Evolutionary conservation across 2,329 filamentous ascomycete genomes (phyloP).

Genomic region (Raffaelea albimanens): DNA sequence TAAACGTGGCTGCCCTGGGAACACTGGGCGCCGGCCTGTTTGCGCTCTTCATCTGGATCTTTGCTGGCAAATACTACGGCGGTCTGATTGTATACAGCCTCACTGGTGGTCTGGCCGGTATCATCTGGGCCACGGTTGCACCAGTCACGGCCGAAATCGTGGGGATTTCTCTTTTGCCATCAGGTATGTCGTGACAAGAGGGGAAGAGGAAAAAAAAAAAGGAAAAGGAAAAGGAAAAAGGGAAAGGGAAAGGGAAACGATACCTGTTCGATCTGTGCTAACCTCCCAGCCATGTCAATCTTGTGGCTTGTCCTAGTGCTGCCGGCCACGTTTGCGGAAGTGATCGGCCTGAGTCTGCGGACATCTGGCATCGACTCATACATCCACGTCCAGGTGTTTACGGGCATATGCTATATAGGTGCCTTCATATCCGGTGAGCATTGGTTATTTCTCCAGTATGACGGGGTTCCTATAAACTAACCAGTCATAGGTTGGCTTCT

Average conservation of each 20-base stretch:
- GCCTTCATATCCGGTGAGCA: slow-evolving; percentile 36
- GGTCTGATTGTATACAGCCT: slow-evolving; percentile 64
- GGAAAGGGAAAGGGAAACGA: too few relatives aligned
- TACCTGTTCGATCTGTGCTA: too few relatives aligned
- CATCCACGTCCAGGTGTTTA: slow-evolving; percentile 46
- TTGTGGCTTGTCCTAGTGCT: slow-evolving; percentile 63
- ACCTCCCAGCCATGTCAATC: slow-evolving; percentile 45
- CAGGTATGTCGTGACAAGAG: slow-evolving; percentile 39
- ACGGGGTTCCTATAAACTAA: not conserved
- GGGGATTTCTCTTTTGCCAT: slow-evolving; percentile 58
- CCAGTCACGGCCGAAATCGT: slow-evolving; percentile 68
- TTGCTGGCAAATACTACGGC: slow-evolving; percentile 52
- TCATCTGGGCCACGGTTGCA: slow-evolving; percentile 59
- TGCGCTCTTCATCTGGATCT: slow-evolving; percentile 63
- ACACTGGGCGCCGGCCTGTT: slow-evolving; percentile 57
- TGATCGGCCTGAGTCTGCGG: slow-evolving; percentile 51
- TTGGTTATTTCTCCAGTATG: not conserved
- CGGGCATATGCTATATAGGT: slow-evolving; percentile 50
- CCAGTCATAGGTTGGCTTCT: slow-evolving; percentile 27
- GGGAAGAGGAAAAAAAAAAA: too few relatives aligned
- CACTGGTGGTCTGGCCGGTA: slow-evolving; percentile 59
- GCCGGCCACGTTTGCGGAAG: slow-evolving; percentile 60
- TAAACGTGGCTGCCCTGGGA: slow-evolving; percentile 61
- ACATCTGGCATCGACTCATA: slow-evolving; percentile 32
- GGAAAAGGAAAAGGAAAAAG: too few relatives aligned